Conservation (phyloP, 306 rosid genomes). For the Vachellia collinsii region DNA sequence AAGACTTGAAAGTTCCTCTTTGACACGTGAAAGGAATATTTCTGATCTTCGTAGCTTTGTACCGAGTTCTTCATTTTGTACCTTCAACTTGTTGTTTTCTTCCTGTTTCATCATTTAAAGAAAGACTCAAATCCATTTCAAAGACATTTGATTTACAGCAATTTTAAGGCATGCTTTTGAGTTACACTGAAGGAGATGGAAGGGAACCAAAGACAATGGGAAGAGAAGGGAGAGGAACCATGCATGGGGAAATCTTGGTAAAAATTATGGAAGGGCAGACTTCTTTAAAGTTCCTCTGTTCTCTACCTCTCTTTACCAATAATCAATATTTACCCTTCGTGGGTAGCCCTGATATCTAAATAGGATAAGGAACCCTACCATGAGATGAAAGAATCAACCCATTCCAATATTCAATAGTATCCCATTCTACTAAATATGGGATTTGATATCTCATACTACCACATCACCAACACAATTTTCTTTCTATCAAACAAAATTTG, state of each 20-base stretch:
- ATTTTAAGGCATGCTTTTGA: neutral
- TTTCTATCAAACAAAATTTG: neutral
- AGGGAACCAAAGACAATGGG: neutral
- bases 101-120: constrained; percentile 59
- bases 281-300: neutral
- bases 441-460: too few relatives aligned
- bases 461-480: neutral
- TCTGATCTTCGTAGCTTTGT: constrained; percentile 65
- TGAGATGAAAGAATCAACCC: too few relatives aligned
- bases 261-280: neutral
- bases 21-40: constrained; percentile 60
- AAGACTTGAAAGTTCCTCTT: constrained; percentile 63
- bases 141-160: constrained; percentile 7
- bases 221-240: neutral
- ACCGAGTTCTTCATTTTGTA: constrained; percentile 73
- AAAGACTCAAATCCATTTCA: constrained; percentile 23
- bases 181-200: neutral
- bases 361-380: too few relatives aligned
- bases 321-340: too few relatives aligned
- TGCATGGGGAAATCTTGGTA: too few relatives aligned
- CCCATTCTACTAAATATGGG: too few relatives aligned
- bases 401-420: too few relatives aligned
- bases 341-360: too few relatives aligned
- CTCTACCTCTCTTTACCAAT: neutral
- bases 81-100: constrained; percentile 79